Conservation (phyloP, 2,329 filamentous ascomycete species). For the Trichoderma sp. region DNA sequence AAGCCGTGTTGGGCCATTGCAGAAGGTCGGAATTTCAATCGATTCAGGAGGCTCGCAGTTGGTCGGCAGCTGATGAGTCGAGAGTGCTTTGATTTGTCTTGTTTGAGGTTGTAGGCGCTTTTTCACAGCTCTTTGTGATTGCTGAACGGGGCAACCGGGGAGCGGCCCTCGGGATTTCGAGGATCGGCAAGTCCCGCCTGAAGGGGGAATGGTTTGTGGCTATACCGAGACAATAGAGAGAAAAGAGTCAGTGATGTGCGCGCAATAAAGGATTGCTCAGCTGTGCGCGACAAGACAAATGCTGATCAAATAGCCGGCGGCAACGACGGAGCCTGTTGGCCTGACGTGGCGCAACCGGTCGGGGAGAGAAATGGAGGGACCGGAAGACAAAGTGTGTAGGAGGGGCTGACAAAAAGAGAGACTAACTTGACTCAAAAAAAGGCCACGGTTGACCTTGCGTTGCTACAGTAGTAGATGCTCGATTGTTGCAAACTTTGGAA, state of each 20-base stretch:
- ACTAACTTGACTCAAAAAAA: conserved; percentile 17
- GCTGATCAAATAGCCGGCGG: conserved; percentile 12
- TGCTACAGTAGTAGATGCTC: not conserved
- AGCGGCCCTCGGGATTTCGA: conserved; percentile 3
- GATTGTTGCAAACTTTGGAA: not conserved
- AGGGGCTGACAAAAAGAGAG: conserved; percentile 16
- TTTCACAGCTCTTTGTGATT: not conserved
- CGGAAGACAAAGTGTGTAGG: conserved; percentile 2
- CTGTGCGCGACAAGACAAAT: conserved; percentile 15
- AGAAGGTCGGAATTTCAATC: conserved; percentile 6
- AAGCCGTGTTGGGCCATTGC: conserved; percentile 58
- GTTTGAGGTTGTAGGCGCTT: not conserved
- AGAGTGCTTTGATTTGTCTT: not conserved
- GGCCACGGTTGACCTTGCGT: conserved; percentile 4
- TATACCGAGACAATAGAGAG: not conserved
- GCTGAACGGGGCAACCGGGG: not conserved
- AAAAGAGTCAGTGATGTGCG: not conserved
- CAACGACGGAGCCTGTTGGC: conserved; percentile 16
- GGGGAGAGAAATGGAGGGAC: conserved; percentile 9
- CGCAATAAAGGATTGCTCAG: not conserved
- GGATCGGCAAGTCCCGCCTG: not conserved
- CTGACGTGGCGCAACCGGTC: conserved; percentile 18
- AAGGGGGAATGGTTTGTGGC: conserved; percentile 4
- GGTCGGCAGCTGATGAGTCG: not conserved
- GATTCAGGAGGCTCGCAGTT: not conserved